phyloP scores from a whole-genome alignment of 257 asterid species.

The Prunella vulgaris region DNA sequence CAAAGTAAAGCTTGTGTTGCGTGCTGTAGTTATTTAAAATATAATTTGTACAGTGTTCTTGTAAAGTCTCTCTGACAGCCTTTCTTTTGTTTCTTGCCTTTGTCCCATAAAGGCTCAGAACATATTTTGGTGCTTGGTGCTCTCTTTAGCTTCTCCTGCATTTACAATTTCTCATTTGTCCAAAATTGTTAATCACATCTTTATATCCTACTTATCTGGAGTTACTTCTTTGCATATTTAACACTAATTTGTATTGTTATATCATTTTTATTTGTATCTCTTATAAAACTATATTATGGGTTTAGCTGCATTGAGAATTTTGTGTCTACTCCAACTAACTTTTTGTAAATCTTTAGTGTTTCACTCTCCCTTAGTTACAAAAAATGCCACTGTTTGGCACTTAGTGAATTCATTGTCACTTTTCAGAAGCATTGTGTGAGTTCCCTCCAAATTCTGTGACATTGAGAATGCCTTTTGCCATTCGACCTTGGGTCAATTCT shows the following conservation, averaged over 20 bases:
- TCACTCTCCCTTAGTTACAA: background rate
- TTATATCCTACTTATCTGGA: background rate
- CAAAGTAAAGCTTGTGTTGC: constrained; percentile 55
- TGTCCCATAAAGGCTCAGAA: background rate
- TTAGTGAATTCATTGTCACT: constrained; percentile 13
- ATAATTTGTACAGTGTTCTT: constrained; percentile 2
- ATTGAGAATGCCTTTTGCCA: constrained; percentile 71
- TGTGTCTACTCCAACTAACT: background rate
- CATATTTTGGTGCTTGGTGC: background rate
- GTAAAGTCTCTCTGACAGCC: background rate
- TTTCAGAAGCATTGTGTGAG: constrained; percentile 72
- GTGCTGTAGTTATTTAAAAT: background rate
- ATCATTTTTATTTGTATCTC: background rate
- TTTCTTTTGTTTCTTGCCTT: background rate
- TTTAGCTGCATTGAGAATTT: background rate
- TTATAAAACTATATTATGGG: background rate
- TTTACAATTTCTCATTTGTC: background rate
- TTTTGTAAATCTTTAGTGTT: background rate
- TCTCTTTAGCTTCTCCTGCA: constrained; percentile 7
- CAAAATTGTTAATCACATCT: background rate
- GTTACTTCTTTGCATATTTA: background rate
- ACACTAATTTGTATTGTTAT: background rate
- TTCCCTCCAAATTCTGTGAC: constrained; percentile 85
- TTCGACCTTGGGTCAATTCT: constrained; percentile 87
- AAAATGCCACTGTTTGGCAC: background rate